These are phyloP conservation scores for Russula sp. DNA, from an alignment of 768 basidiomycete genomes.

Conservation along the genomic window DNA sequence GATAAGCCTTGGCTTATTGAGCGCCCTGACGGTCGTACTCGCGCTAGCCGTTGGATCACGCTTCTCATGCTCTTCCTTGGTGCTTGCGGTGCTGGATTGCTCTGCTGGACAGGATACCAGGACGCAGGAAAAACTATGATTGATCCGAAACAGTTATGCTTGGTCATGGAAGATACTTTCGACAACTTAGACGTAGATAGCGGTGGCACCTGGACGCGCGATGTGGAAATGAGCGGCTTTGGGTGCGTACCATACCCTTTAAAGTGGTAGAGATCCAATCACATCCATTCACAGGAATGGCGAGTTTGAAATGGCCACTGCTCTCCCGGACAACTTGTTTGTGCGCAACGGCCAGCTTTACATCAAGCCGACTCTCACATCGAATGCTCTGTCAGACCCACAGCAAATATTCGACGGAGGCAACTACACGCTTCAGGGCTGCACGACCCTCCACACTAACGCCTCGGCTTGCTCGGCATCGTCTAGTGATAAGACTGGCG, in stretches of 20 bases:
- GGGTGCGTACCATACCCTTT: slow-evolving; percentile 28
- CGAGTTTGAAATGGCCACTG: slow-evolving; percentile 52
- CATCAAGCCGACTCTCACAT: slow-evolving; percentile 53
- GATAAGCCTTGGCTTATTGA: slow-evolving; percentile 42
- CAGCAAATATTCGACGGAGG: slow-evolving; percentile 35
- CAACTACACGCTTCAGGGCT: slow-evolving; percentile 33
- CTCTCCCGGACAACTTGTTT: slow-evolving; percentile 34
- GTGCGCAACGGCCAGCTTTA: slow-evolving; percentile 44
- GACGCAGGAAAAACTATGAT: slow-evolving; percentile 32
- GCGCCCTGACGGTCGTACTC: slow-evolving; percentile 36
- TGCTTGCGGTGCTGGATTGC: slow-evolving; percentile 32
- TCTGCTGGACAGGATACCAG: slow-evolving; percentile 40
- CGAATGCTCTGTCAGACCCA: slow-evolving; percentile 36
- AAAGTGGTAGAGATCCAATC: not conserved
- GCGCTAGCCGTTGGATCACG: slow-evolving; percentile 45
- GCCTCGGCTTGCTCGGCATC: slow-evolving; percentile 41
- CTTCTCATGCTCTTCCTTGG: slow-evolving; percentile 38
- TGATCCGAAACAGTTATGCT: slow-evolving; percentile 31
- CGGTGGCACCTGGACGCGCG: slow-evolving; percentile 35
- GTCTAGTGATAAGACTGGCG: slow-evolving; percentile 30
- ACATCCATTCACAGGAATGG: slow-evolving; percentile 29
- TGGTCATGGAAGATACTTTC: slow-evolving; percentile 47
- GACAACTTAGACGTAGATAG: slow-evolving; percentile 34
- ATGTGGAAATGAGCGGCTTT: slow-evolving; percentile 49
- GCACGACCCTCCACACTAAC: slow-evolving; percentile 30